These are phyloP conservation scores for Sutorius eximius DNA, from an alignment of 1,284 basidiomycete species.

Conservation along the genomic window DNA sequence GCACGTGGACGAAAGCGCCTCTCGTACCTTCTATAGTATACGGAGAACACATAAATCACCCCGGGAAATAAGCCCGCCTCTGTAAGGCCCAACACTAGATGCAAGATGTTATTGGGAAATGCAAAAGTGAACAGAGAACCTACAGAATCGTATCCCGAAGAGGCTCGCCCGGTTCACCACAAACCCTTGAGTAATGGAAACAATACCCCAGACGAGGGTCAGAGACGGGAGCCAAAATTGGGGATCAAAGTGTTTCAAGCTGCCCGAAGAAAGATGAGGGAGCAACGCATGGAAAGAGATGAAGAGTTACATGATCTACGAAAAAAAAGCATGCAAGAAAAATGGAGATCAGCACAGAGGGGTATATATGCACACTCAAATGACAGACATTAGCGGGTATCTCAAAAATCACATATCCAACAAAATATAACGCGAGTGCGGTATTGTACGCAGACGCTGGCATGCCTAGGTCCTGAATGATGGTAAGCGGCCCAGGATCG, in stretches of 20 bases:
- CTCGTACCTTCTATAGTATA: slow-evolving; percentile 54
- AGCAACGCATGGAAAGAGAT: not conserved
- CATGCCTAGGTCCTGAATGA: slow-evolving; percentile 46
- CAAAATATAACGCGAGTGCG: slow-evolving; percentile 62
- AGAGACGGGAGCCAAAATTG: slow-evolving; percentile 60
- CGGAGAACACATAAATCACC: slow-evolving; percentile 59
- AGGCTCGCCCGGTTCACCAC: slow-evolving; percentile 56
- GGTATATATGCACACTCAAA: not conserved
- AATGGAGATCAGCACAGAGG: not conserved
- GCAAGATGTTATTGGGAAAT: not conserved
- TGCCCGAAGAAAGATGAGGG: slow-evolving; percentile 23
- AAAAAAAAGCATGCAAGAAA: not conserved
- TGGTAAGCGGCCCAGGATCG: not conserved
- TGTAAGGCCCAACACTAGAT: slow-evolving; percentile 49
- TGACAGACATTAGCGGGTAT: slow-evolving; percentile 63
- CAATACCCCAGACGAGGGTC: slow-evolving; percentile 59
- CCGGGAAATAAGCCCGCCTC: slow-evolving; percentile 64
- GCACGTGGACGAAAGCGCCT: not conserved
- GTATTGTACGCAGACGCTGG: slow-evolving; percentile 56
- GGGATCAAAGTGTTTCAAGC: slow-evolving; percentile 58
- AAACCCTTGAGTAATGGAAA: slow-evolving; percentile 59
- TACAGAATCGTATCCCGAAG: slow-evolving; percentile 56
- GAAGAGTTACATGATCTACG: slow-evolving; percentile 42
- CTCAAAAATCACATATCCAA: slow-evolving; percentile 69
- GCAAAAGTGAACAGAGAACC: slow-evolving; percentile 11